phyloP scores from a whole-genome alignment of 768 basidiomycete genomes.

The Suillus bovinus region DNA sequence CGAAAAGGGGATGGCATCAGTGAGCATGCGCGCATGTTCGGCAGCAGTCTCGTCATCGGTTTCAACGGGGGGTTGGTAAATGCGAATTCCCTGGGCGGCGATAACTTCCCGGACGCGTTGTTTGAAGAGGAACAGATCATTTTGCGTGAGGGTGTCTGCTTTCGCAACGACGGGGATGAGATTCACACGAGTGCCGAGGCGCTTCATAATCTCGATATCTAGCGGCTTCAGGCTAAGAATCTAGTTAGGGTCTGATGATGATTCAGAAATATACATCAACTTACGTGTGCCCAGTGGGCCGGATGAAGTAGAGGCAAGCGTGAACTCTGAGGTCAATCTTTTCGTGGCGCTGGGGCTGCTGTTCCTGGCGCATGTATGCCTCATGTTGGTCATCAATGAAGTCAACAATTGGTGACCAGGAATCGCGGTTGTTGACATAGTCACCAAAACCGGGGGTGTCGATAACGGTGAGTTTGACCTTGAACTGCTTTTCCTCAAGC shows the following conservation, averaged over 20 bases:
- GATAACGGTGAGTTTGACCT: slow-evolving; percentile 98
- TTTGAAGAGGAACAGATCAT: slow-evolving; percentile 90
- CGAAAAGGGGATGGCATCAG: slow-evolving; percentile 96
- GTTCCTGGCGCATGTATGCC: slow-evolving; percentile 96
- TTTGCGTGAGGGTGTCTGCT: slow-evolving; percentile 95
- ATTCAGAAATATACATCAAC: slow-evolving; percentile 31
- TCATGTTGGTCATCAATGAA: slow-evolving; percentile 98
- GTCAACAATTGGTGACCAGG: slow-evolving; percentile 97
- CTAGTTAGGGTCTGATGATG: slow-evolving; percentile 6
- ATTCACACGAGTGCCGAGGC: slow-evolving; percentile 96
- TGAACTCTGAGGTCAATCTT: slow-evolving; percentile 97
- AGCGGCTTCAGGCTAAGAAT: slow-evolving; percentile 78
- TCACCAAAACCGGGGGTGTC: slow-evolving; percentile 99
- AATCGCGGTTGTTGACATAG: slow-evolving; percentile 99
- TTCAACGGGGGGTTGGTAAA: slow-evolving; percentile 94
- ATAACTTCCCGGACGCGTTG: slow-evolving; percentile 92
- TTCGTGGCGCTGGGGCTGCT: slow-evolving; percentile 93
- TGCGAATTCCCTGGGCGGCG: slow-evolving; percentile 87
- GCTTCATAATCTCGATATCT: slow-evolving; percentile 99
- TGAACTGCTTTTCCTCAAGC: slow-evolving; percentile 98
- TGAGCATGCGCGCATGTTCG: slow-evolving; percentile 84
- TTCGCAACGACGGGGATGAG: slow-evolving; percentile 97
- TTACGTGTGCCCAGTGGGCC: slow-evolving; percentile 95
- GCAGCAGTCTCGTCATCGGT: slow-evolving; percentile 82
- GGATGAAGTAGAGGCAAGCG: slow-evolving; percentile 95